Evolutionary conservation across 176 grass and related monocot species (phyloP).

Genomic region (Leersia perrieri): DNA sequence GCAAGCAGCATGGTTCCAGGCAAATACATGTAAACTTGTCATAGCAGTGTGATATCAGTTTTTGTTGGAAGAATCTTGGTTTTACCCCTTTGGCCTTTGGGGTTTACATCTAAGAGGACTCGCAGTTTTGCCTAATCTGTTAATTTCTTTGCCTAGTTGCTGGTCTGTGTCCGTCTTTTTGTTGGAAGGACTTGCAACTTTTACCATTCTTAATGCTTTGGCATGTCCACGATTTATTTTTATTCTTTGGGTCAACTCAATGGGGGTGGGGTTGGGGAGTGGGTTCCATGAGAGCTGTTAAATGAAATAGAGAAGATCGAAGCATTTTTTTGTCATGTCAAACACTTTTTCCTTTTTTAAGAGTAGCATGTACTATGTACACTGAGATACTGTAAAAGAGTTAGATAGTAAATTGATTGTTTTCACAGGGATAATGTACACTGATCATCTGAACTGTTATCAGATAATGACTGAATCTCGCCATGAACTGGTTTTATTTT

Average conservation of each 20-base stretch:
- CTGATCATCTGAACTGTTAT: constrained; percentile 20
- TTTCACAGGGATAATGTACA: constrained; percentile 19
- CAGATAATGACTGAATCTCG: not conserved
- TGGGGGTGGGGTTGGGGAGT: not conserved
- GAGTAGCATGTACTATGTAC: constrained; percentile 41
- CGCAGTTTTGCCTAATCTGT: constrained; percentile 49
- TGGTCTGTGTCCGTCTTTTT: constrained; percentile 64
- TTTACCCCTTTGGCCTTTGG: constrained; percentile 23
- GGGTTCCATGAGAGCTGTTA: constrained; percentile 17
- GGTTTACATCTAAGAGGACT: constrained; percentile 47
- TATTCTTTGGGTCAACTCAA: constrained; percentile 6
- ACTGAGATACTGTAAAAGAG: constrained; percentile 41
- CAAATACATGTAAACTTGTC: constrained; percentile 57
- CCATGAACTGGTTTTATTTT: not conserved
- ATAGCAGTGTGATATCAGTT: constrained; percentile 26
- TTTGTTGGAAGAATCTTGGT: constrained; percentile 45
- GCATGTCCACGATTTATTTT: constrained; percentile 28
- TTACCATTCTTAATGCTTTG: constrained; percentile 24
- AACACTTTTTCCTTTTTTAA: constrained; percentile 28
- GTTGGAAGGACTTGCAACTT: constrained; percentile 60
- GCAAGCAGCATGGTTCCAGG: constrained; percentile 41
- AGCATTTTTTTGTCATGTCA: constrained; percentile 29
- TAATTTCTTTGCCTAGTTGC: constrained; percentile 47
- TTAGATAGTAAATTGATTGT: constrained; percentile 34
- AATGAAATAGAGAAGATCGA: constrained; percentile 41